Evolutionary conservation across 2,329 filamentous ascomycete species (phyloP).

Genomic region (Zasmidium cellare): DNA sequence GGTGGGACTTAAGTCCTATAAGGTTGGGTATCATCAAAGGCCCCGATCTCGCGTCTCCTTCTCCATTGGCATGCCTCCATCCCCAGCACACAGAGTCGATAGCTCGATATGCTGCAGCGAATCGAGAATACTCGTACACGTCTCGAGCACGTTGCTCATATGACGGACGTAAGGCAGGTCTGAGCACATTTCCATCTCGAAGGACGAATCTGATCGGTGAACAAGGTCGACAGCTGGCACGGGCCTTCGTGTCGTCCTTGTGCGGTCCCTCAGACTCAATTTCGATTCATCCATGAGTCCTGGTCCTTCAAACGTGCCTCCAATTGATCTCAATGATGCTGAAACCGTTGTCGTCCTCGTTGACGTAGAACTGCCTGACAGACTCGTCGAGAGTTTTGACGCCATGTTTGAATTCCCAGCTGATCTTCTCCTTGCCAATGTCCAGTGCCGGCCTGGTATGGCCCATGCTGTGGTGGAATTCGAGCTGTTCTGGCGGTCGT

Average conservation of each 20-base stretch:
- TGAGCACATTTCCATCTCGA: too few relatives aligned
- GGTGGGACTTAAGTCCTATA: not conserved
- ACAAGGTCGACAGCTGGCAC: too few relatives aligned
- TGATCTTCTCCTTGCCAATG: conserved; percentile 25
- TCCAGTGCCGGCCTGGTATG: conserved; percentile 25
- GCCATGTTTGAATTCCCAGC: conserved; percentile 27
- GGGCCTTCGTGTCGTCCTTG: too few relatives aligned
- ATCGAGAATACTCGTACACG: not conserved
- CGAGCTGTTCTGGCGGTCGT: conserved; percentile 16
- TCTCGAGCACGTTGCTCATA: not conserved
- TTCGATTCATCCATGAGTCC: too few relatives aligned
- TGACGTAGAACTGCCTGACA: conserved; percentile 32
- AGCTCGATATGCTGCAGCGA: not conserved
- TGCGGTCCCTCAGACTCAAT: too few relatives aligned
- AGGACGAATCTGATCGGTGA: too few relatives aligned
- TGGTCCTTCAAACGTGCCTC: conserved; percentile 15
- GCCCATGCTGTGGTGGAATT: conserved; percentile 29
- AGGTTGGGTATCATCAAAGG: not conserved
- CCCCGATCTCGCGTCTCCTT: not conserved
- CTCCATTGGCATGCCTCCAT: not conserved
- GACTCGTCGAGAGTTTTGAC: conserved; percentile 19
- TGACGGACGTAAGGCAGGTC: too few relatives aligned
- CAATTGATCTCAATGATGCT: conserved; percentile 32
- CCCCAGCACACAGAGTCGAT: not conserved
- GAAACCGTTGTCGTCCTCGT: conserved; percentile 10